Evolutionary conservation across 306 rosid species (phyloP).

Genomic region (Dryas alaskensis): DNA sequence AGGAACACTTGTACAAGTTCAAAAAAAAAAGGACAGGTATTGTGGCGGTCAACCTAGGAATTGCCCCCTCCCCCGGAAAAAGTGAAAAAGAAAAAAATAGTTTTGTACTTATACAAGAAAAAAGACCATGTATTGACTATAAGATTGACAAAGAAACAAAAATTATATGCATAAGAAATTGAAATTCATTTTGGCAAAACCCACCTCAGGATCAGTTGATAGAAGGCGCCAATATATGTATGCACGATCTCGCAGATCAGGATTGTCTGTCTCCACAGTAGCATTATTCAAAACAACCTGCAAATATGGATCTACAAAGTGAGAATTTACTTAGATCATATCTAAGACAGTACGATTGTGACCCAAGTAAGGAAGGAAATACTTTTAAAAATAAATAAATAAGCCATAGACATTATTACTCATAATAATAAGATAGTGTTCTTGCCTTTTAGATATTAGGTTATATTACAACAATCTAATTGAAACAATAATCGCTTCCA

Average conservation of each 20-base stretch:
- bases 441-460: neutral
- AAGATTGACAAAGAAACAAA: neutral
- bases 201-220: conserved; percentile 98
- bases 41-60: neutral
- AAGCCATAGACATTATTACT: neutral
- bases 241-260: conserved; percentile 97
- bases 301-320: conserved; percentile 25
- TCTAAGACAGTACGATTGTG: conserved; percentile 9
- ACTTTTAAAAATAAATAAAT: neutral
- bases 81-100: neutral
- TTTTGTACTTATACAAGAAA: neutral
- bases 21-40: too few species aligned
- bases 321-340: conserved; percentile 20
- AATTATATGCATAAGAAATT: neutral
- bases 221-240: conserved; percentile 99
- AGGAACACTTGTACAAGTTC: too few species aligned
- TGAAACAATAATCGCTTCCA: neutral
- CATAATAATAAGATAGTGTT: neutral
- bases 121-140: neutral
- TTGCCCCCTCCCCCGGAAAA: neutral
- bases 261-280: conserved; percentile 96
- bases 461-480: neutral
- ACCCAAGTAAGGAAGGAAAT: conserved; percentile 1
- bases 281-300: conserved; percentile 99
- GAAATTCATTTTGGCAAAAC: conserved; percentile 12